Percentiles rank a stretch among this genome's conserved stretches.
phyloP scores from a whole-genome alignment of 2,329 filamentous ascomycete genomes.

The Nothophoma quercina region DNA sequence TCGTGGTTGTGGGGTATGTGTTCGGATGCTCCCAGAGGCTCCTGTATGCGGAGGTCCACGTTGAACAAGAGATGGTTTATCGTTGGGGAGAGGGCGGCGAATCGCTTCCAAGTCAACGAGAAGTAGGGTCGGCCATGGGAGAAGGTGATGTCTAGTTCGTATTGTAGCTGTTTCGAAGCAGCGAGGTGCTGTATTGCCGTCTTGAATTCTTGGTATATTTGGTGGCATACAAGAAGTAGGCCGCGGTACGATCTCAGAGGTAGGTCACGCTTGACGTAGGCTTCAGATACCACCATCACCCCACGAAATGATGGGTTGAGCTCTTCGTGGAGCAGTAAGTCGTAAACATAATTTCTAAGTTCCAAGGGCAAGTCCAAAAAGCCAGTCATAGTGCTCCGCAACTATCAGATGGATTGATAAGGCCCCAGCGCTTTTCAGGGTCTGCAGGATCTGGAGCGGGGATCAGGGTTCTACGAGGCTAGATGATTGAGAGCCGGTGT shows the following conservation, averaged over 20 bases:
- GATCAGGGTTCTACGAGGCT: constrained; percentile 16
- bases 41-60: constrained; percentile 39
- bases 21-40: constrained; percentile 33
- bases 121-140: constrained; percentile 46
- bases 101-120: constrained; percentile 38
- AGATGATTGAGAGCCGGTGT: constrained; percentile 2
- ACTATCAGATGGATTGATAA: constrained; percentile 19
- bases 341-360: constrained; percentile 40
- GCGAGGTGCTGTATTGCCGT: constrained; percentile 38
- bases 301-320: constrained; percentile 34
- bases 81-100: constrained; percentile 37
- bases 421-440: constrained; percentile 18
- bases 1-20: constrained; percentile 36
- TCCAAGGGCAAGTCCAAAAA: constrained; percentile 42
- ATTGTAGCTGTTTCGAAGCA: constrained; percentile 32
- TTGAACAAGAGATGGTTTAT: constrained; percentile 41
- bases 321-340: constrained; percentile 32
- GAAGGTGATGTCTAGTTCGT: constrained; percentile 39
- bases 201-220: constrained; percentile 37
- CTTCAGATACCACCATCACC: constrained; percentile 40
- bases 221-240: constrained; percentile 32
- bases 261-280: constrained; percentile 38
- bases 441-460: constrained; percentile 22
- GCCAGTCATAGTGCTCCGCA: constrained; percentile 30
- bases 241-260: constrained; percentile 40